Evolutionary conservation across 768 basidiomycete genomes (phyloP).

Genomic region (Tricholoma terreum): DNA sequence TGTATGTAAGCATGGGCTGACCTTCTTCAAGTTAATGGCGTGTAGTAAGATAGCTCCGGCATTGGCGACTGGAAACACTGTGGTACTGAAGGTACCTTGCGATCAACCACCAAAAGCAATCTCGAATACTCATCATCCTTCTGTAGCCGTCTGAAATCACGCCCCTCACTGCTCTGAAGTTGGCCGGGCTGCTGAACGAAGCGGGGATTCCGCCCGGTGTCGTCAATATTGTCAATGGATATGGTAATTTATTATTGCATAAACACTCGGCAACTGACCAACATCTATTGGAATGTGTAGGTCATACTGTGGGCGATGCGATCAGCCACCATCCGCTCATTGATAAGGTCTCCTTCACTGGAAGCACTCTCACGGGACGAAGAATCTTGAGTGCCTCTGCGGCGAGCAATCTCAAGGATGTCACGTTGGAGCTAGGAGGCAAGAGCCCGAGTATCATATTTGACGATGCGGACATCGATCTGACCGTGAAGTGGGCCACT

Average conservation of each 20-base stretch:
- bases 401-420: conserved; percentile 63
- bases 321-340: conserved; percentile 54
- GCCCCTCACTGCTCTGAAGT: conserved; percentile 50
- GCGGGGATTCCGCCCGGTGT: conserved; percentile 65
- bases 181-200: conserved; percentile 45
- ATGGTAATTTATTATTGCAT: conserved; percentile 30
- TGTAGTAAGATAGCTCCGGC: conserved; percentile 30
- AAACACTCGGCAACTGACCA: background rate
- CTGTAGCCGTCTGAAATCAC: conserved; percentile 65
- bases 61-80: conserved; percentile 48
- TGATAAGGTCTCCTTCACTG: conserved; percentile 70
- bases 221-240: conserved; percentile 57
- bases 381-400: conserved; percentile 63
- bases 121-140: conserved; percentile 16
- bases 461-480: conserved; percentile 57
- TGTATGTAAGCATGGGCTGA: background rate
- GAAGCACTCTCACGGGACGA: conserved; percentile 62
- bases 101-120: too few species aligned
- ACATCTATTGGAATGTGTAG: background rate
- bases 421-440: conserved; percentile 75
- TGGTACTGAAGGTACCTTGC: conserved; percentile 47
- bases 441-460: conserved; percentile 63
- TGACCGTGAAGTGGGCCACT: conserved; percentile 55
- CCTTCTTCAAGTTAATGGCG: conserved; percentile 19
- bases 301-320: conserved; percentile 44